phyloP scores from a whole-genome alignment of 1,139 yeast genomes.

The Saccharomyces hybrid region DNA sequence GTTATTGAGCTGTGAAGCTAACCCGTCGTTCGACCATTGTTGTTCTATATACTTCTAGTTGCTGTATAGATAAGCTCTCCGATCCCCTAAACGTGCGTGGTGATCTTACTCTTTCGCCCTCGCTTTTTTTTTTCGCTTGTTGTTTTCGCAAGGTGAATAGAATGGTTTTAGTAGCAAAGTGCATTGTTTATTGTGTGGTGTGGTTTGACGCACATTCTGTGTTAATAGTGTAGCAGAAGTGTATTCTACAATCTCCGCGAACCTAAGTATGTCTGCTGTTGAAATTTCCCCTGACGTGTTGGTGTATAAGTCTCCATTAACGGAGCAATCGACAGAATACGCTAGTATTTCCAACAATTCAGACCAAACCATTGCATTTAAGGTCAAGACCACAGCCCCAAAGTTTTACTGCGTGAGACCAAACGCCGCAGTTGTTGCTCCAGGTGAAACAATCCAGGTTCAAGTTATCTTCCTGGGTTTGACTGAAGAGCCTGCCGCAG shows the following conservation, averaged over 20 bases:
- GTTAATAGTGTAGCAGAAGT: background rate
- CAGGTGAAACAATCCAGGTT: slow-evolving; percentile 67
- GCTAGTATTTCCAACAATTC: slow-evolving; percentile 64
- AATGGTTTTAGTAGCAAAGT: background rate
- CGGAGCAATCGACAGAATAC: slow-evolving; percentile 62
- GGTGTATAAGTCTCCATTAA: slow-evolving; percentile 70
- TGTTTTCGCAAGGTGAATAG: slow-evolving; percentile 1
- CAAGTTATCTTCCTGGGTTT: slow-evolving; percentile 82
- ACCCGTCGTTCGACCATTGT: background rate
- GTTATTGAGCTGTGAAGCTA: background rate
- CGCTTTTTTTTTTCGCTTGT: slow-evolving; percentile 1
- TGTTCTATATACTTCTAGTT: background rate
- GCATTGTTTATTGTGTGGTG: background rate
- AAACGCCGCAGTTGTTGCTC: slow-evolving; percentile 72
- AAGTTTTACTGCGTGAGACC: slow-evolving; percentile 94
- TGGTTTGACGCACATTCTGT: background rate
- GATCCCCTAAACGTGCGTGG: background rate
- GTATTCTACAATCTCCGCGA: background rate
- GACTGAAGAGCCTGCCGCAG: slow-evolving; percentile 63
- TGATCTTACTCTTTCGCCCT: background rate
- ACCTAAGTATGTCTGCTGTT: slow-evolving; percentile 19
- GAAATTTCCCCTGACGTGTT: slow-evolving; percentile 35
- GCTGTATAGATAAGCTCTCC: background rate
- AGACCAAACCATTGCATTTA: slow-evolving; percentile 63
- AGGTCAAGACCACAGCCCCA: slow-evolving; percentile 98